Evolutionary conservation across 495 filamentous ascomycete species (phyloP).

Genomic region (Letharia columbiana): DNA sequence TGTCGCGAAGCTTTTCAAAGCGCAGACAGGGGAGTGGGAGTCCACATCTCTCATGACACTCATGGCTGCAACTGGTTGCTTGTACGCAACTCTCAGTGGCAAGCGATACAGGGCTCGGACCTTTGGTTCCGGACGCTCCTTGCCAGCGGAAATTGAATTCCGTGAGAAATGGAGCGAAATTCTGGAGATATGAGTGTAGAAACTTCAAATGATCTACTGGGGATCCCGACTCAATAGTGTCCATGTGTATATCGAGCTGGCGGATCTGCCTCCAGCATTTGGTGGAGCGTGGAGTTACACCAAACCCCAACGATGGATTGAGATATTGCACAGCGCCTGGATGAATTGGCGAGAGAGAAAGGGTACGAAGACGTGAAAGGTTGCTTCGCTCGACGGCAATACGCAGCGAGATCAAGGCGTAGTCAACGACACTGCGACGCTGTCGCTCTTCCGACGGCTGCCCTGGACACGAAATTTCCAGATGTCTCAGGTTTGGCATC

Average conservation of each 20-base stretch:
- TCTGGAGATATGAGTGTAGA: slow-evolving; percentile 61
- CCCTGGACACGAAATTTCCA: slow-evolving; percentile 63
- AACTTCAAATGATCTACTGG: slow-evolving; percentile 65
- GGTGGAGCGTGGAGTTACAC: slow-evolving; percentile 52
- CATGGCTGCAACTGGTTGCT: slow-evolving; percentile 22
- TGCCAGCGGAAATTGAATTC: slow-evolving; percentile 64
- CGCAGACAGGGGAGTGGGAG: slow-evolving; percentile 40
- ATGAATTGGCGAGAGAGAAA: slow-evolving; percentile 60
- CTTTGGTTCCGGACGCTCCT: slow-evolving; percentile 41
- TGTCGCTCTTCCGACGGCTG: slow-evolving; percentile 58
- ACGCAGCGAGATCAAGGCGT: slow-evolving; percentile 69
- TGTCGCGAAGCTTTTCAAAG: slow-evolving; percentile 50
- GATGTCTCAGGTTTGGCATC: slow-evolving; percentile 55
- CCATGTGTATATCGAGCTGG: slow-evolving; percentile 59
- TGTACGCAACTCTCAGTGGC: slow-evolving; percentile 52
- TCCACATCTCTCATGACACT: slow-evolving; percentile 36
- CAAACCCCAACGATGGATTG: slow-evolving; percentile 56
- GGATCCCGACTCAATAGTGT: slow-evolving; percentile 49
- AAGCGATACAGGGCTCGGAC: slow-evolving; percentile 58
- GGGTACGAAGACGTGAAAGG: slow-evolving; percentile 47
- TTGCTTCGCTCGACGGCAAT: slow-evolving; percentile 64
- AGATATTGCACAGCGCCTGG: slow-evolving; percentile 62
- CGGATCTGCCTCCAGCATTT: slow-evolving; percentile 64
- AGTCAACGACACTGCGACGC: slow-evolving; percentile 67
- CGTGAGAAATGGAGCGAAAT: slow-evolving; percentile 51